Base-by-base conservation (phyloP, 805 yeast species). In the Starmerella sp. region DNA sequence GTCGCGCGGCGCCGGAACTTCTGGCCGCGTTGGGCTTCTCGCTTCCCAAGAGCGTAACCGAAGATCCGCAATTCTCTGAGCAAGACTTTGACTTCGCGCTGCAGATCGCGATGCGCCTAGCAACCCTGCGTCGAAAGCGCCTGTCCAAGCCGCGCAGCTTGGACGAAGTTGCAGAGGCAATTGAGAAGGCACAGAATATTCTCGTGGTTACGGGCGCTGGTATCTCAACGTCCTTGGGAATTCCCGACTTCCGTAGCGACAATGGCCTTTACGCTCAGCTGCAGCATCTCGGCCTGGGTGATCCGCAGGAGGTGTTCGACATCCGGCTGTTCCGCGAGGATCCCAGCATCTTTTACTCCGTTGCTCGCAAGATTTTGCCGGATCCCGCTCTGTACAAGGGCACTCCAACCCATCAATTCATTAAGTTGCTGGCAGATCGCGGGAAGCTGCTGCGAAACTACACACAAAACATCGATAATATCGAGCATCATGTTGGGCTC, bases 121-220 rank as follows among this genome's bases (percentile, higher is more conserved):
- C 59, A 10, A 30, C 43, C 55, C 42, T 43, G 47, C 56, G 55
- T 29, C 60, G 63, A 37, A 53, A 43, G 43, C 64, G 64, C 37
- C 58, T 63, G 30, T 57, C 56, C 17, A 15, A 8, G 29, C 64
- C 63, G 3, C 64, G 65, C 30, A 78, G 83, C 0, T 62, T 86
- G 2, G 84, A 81, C 10, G 80, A 82, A 57, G 79, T 84, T 1
- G 68, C 79, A 2, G 73, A 71, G 1, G 76, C 77, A 38, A 72
- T 90, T 28, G 60, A 72, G n/a, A 71, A 70, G 6, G 79, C 93
- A 0, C 65, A 75, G 13, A 82, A 79, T 42, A 75, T 89, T 10
- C 64, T 90, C 56, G 89, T 89, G 0, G 67, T 89, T 28, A 86
- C 96, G 0, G 97, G 97, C 14, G 97, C 97, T 0, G 97, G 97